Percentiles rank a stretch among this genome's conserved stretches.
Evolutionary conservation across 768 basidiomycete species (phyloP).

Genomic region (Termitomyces sp.): DNA sequence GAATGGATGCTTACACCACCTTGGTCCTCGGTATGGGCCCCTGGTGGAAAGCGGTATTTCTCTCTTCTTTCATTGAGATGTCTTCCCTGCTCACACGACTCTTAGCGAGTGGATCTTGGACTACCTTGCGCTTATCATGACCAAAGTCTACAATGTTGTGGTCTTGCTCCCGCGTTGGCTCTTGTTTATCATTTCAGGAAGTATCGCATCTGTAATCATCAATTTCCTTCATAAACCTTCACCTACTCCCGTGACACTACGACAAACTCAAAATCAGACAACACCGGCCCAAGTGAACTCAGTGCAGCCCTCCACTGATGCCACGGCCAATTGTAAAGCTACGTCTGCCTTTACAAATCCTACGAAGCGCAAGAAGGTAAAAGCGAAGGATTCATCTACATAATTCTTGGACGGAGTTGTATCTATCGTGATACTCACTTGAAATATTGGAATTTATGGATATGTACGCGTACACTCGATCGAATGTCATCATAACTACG

Average conservation of each 20-base stretch:
- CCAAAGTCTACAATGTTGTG: conserved; percentile 45
- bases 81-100: not conserved
- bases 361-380: conserved; percentile 13
- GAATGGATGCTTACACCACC: conserved; percentile 56
- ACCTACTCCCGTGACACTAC: not conserved
- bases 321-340: not conserved
- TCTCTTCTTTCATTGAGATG: not conserved
- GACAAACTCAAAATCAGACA: not conserved
- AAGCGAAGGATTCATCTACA: conserved; percentile 3
- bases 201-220: conserved; percentile 60
- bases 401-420: not conserved
- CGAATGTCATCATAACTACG: too few species aligned
- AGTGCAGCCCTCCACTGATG: not conserved
- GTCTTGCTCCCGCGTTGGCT: conserved; percentile 66
- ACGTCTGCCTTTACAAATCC: conserved; percentile 6
- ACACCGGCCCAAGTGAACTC: not conserved
- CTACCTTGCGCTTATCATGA: conserved; percentile 43
- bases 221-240: conserved; percentile 49
- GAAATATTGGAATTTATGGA: not conserved
- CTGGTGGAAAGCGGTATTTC: conserved; percentile 67
- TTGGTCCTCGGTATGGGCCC: conserved; percentile 66
- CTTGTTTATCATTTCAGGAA: conserved; percentile 60
- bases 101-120: conserved; percentile 66
- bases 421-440: not conserved
- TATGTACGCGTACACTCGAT: not conserved